Evolutionary conservation across 1,284 basidiomycete genomes (phyloP), one percentile per base, ranked within the genome.

Genomic region (Heterobasidion irregulare): DNA sequence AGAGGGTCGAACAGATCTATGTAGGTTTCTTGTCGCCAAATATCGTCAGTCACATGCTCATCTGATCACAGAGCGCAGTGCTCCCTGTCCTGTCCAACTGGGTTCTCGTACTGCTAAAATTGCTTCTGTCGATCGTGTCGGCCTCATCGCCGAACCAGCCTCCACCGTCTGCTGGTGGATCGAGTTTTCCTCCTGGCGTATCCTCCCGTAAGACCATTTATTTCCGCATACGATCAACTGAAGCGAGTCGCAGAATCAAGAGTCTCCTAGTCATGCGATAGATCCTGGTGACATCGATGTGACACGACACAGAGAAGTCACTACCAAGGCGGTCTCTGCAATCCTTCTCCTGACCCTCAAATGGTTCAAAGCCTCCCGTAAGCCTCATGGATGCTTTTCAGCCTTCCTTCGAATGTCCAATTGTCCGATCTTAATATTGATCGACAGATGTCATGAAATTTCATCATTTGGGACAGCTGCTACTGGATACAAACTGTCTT

Each of bases 351-450:
- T 98, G 44, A 83, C 89, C 2, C 71, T 99, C 60, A 98, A 98
- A 68, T 99, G 97, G 97, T 98, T 98, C 80, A 99, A 98, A 71
- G 91, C 91, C 36, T 97, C 94, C 52, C 94, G 94, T 95, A 69
- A 89, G 79, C 49, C 8, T 48, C 32, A 33, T 47, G 46, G 49
- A 32, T 53, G 43, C 19, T n/a, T 32, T 55, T 51, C 33, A 46
- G 12, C 15, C 43, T 46, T 38, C 32, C 52, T 46, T 38, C 32
- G 51, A 12, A 35, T 54, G 47, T 59, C 54, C 52, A 47, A 51
- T 52, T 52, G 57, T 26, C 1, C 16, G 46, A n/a, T 32, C 4
- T 6, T 4, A 57, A 46, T 45, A 34, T 5, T 26, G 12, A 9
- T 57, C 51, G 6, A 19, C 63, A 95, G 93, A 99, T 72, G 86